A percentile compares a stretch with the other conserved stretches of the same genome.
Evolutionary conservation across 352 stramenopile species (phyloP).

Genomic region (Pythium volutum): DNA sequence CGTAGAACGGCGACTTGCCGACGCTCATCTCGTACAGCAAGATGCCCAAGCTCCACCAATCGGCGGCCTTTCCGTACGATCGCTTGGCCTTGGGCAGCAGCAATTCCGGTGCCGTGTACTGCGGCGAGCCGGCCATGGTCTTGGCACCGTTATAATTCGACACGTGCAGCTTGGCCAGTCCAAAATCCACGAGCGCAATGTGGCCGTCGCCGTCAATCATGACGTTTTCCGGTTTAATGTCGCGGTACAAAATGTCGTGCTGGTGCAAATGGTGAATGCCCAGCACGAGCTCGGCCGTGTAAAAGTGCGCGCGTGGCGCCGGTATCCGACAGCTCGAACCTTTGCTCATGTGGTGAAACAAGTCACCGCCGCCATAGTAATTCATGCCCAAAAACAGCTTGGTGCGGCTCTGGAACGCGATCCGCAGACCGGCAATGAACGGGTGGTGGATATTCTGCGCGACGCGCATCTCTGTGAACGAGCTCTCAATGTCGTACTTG

Average conservation of each 20-base stretch:
- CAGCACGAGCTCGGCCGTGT: slow-evolving; percentile 91
- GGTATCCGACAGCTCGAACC: slow-evolving; percentile 84
- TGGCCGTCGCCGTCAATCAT: slow-evolving; percentile 95
- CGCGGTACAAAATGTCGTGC: slow-evolving; percentile 94
- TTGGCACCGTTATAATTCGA: slow-evolving; percentile 87
- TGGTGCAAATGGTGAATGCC: slow-evolving; percentile 93
- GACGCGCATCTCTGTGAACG: slow-evolving; percentile 88
- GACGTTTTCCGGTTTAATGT: slow-evolving; percentile 97
- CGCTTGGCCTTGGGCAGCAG: slow-evolving; percentile 83
- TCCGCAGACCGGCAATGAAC: slow-evolving; percentile 82
- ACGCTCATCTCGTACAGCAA: slow-evolving; percentile 93
- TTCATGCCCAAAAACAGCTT: slow-evolving; percentile 89
- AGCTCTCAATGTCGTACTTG: slow-evolving; percentile 88
- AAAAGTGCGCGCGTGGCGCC: slow-evolving; percentile 85
- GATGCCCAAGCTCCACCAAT: slow-evolving; percentile 91
- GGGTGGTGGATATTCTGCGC: slow-evolving; percentile 87
- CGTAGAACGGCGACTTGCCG: slow-evolving; percentile 91
- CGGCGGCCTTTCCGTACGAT: slow-evolving; percentile 84
- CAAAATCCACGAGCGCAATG: slow-evolving; percentile 95
- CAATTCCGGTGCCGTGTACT: slow-evolving; percentile 86
- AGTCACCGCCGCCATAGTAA: slow-evolving; percentile 82
- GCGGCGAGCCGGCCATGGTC: slow-evolving; percentile 84
- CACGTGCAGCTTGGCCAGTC: slow-evolving; percentile 92
- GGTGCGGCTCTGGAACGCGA: slow-evolving; percentile 85
- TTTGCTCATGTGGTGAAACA: slow-evolving; percentile 91